Evolutionary conservation across 2,329 filamentous ascomycete species (phyloP), one percentile per base, ranked within the genome.

Genomic region (Aspergillus quadricinctus): DNA sequence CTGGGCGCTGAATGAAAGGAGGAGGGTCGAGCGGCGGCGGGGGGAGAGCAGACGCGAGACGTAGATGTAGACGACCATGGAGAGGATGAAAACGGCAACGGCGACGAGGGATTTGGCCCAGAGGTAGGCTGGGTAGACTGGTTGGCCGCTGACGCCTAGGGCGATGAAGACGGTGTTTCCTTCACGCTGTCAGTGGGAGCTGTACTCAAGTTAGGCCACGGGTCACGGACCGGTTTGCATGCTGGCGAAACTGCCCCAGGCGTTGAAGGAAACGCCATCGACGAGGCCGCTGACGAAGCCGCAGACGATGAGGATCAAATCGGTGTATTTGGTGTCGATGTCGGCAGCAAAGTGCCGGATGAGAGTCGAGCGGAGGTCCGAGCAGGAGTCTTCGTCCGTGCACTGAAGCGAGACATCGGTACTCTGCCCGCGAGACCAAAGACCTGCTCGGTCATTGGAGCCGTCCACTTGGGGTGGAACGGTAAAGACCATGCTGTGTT

Each of bases 141-240:
- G 75, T 57, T 77, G 74, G 9, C 72, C 69, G 5, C 73, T 73
- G n/a, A 64, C 66, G 48, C 76, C 75, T 4, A 78, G 68, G 11
- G 73, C 76, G 17, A 77, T 68, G 60, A 77, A 78, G 49, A 78
- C 66, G 6, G 73, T 73, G 60, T 78, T 78, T 37, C 76, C 76
- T 78, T 35, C 17, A 31, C 9, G 2, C 4, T 11, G 19, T 43
- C 50, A 28, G 54, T 53, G 31, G 11, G 43, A 49, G 11, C n/a
- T 8, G n/a, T 4, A 25, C 28, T 27, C 14, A 19, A 31, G 25
- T 23, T 14, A 23, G 23, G 23, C 3, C 23, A 23, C 23, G 23
- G 8, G 7, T 17, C 14, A 52, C 52, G 43, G 63, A 75, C 74
- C 74, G 54, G 74, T 75, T 58, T 77, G 74, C 73, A 77, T 76